These are phyloP conservation scores for Acanthamoeba lenticulata DNA, from an alignment of 208 protist genomes.

Conservation along the genomic window DNA sequence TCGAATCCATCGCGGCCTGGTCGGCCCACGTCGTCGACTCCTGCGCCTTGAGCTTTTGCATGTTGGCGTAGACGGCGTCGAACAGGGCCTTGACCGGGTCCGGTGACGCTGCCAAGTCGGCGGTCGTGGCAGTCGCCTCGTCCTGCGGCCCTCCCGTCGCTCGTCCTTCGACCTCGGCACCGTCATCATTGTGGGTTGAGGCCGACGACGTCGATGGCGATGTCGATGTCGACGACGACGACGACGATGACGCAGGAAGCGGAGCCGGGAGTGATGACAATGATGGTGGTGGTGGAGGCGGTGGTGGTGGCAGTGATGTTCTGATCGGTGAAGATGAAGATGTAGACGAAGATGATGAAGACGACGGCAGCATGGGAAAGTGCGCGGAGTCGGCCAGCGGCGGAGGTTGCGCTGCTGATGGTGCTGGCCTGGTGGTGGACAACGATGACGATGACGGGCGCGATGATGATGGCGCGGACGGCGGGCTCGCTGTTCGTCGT, in stretches of 20 bases:
- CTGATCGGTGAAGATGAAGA: background rate
- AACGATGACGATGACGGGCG: background rate
- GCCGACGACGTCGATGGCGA: too few relatives aligned
- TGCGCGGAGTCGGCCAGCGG: background rate
- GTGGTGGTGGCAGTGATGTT: too few relatives aligned
- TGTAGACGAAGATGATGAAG: background rate
- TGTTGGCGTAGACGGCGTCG: background rate
- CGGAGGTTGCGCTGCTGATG: too few relatives aligned
- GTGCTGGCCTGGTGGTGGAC: too few relatives aligned
- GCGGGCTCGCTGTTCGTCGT: background rate
- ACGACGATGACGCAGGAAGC: too few relatives aligned
- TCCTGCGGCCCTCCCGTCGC: too few relatives aligned
- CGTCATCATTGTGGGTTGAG: too few relatives aligned
- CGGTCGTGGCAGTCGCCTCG: background rate
- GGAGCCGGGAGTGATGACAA: background rate
- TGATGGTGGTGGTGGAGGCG: background rate
- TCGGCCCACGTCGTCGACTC: background rate
- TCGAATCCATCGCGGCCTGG: background rate
- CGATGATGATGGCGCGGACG: background rate
- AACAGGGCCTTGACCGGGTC: background rate
- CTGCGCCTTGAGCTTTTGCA: background rate
- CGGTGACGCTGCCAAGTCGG: background rate
- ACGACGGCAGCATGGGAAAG: too few relatives aligned
- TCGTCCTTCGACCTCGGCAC: too few relatives aligned
- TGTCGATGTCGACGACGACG: background rate